Evolutionary conservation across 116 monocot species (phyloP), one percentile per base, ranked within the genome.

Genomic region (Posidonia oceanica): DNA sequence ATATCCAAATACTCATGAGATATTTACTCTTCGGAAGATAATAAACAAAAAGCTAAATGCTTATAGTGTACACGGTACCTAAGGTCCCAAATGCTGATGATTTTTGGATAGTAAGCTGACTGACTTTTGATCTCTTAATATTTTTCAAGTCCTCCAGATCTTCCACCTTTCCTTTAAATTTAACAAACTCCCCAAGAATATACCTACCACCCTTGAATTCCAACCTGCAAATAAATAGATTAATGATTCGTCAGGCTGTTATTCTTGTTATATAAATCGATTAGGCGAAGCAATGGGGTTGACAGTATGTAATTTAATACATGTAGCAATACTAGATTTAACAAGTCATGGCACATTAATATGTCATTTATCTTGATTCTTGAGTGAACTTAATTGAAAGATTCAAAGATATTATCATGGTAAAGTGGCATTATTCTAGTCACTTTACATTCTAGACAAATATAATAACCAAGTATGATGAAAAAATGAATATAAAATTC

Each of bases 111-210:
- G 71, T 70, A 58, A 89, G 54, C 21, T 66, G 86, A 56, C 81
- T 57, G 67, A 89, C 86, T 82, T 83, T 83, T 67, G 89, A 86
- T 73, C 86, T 86, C 75, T 86, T 89, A 37, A 89, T 60, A 57
- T 76, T 60, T 74, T 75, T 75, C 68, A 89, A 68, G 54, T 69
- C 73, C 44, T 79, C 78, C 72, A 83, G 59, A 29, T 86, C 86
- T 66, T 81, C 79, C 17, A 72, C 38, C 59, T 80, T 79, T 56
- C 81, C 93, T 53, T 88, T 93, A 59, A 88, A 93, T 69, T 93
- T 88, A 38, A 88, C 75, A 69, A 94, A 91, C 74, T 94, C 91
- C 38, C 94, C 94, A 66, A 94, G 88, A 74, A 94, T 69, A 55
- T 76, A 67, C 64, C 56, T 91, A n/a, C 76, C 80, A 67, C 85